Base-by-base conservation (phyloP, 2,329 filamentous ascomycete genomes). In the Colletotrichum filicis region DNA sequence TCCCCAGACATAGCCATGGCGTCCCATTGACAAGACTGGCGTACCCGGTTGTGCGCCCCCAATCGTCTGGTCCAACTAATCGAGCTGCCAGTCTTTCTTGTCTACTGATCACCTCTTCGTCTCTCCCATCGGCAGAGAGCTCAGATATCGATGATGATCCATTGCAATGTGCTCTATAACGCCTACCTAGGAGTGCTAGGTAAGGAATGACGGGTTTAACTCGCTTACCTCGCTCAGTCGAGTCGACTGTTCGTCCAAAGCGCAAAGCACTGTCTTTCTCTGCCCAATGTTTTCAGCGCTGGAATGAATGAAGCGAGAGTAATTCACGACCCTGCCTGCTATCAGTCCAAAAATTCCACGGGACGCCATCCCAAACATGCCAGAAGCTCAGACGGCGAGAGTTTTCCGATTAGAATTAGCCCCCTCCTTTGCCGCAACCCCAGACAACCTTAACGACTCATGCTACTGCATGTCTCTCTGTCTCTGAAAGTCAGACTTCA, bases 381-480 rank as follows among this genome's bases (percentile, higher is more conserved):
- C 61, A 66, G 61, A 57, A 73, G 71, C 70, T 71, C 61, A 66
- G 66, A 30, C 60, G 30, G 56, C 49, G 24, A 58, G 28, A 62
- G 67, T 52, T 65, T 16, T 49, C 57, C 46, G 53, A n/a, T 57
- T 16, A 24, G 52, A 64, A 52, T 60, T 65, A 35, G 32, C 26
- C 42, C 65, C 26, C 53, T 64, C 46, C 42, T 28, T 56, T 69
- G 66, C 59, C 32, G 59, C 66, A 73, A 55, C 61, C 55, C 60
- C 32, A 71, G 71, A 61, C 71, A 73, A 66, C 55, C 67, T 66
- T 73, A 42, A 66, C 66, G 71, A 73, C 56, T 71, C 61, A 71
- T 65, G 67, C 46, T 35, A 57, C 46, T 56, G 60, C 66, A 57
- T 73, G 12, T 73, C 66, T 59, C 53, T 61, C 16, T 61, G 6